A percentile compares a stretch with the other conserved stretches of the same genome.
phyloP scores from a whole-genome alignment of 1,284 basidiomycete species.

The Termitomyces sp. region DNA sequence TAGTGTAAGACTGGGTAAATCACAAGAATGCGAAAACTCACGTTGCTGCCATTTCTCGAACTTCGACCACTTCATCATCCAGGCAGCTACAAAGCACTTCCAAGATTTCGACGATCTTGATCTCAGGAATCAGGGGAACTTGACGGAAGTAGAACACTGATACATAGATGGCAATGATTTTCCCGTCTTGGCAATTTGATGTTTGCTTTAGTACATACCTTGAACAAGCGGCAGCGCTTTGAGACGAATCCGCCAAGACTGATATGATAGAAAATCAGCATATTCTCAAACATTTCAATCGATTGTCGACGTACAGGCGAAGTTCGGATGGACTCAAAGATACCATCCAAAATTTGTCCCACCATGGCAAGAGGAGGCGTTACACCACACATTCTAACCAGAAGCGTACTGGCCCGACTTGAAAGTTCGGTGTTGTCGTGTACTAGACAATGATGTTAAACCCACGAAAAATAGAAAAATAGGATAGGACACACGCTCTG shows the following conservation, averaged over 20 bases:
- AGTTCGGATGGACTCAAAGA: conserved; percentile 61
- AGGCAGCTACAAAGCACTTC: conserved; percentile 68
- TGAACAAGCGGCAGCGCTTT: conserved; percentile 76
- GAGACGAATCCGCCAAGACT: conserved; percentile 72
- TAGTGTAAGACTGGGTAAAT: background rate
- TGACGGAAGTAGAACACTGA: conserved; percentile 74
- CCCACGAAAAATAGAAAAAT: background rate
- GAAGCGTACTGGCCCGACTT: conserved; percentile 48
- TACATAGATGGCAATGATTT: background rate
- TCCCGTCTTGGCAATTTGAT: background rate
- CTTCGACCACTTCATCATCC: conserved; percentile 72
- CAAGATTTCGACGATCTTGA: conserved; percentile 61
- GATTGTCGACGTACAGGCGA: conserved; percentile 48
- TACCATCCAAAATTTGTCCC: conserved; percentile 53
- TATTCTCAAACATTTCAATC: background rate
- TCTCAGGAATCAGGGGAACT: conserved; percentile 56
- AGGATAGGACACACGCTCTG: conserved; percentile 43
- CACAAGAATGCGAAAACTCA: conserved; percentile 27
- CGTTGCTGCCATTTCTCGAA: conserved; percentile 73
- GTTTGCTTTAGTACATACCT: conserved; percentile 32
- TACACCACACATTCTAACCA: conserved; percentile 73
- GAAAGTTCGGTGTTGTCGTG: conserved; percentile 70
- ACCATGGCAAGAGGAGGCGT: conserved; percentile 56
- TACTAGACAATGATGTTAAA: conserved; percentile 31
- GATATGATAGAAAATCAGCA: conserved; percentile 21